phyloP scores from a whole-genome alignment of 202 grass and related monocot species.

The Panicum virgatum region DNA sequence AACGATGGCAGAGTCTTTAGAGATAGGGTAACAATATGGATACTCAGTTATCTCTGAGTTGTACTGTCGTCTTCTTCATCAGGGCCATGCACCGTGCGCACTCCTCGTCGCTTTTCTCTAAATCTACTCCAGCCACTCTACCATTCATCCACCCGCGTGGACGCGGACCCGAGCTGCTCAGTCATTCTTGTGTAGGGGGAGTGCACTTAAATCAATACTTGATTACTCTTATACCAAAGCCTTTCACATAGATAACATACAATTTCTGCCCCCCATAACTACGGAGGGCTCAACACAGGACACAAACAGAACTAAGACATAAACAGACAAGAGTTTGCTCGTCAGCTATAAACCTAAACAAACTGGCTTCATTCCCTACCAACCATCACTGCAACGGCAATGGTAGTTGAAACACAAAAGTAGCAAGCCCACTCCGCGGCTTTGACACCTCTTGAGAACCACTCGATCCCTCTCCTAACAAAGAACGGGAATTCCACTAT shows the following conservation, averaged over 20 bases:
- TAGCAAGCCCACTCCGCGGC: not conserved
- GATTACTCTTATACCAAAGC: not conserved
- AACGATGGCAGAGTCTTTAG: too few species aligned
- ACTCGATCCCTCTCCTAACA: not conserved
- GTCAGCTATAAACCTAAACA: not conserved
- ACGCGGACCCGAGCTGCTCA: too few species aligned
- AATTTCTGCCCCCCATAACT: not conserved
- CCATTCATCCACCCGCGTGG: too few species aligned
- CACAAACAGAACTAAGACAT: not conserved
- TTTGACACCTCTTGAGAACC: not conserved
- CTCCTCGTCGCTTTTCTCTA: too few species aligned
- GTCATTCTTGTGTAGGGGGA: too few species aligned
- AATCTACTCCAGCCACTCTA: too few species aligned
- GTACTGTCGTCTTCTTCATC: too few species aligned
- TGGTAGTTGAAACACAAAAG: not conserved
- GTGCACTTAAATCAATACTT: too few species aligned
- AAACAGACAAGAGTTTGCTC: not conserved
- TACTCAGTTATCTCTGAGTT: too few species aligned
- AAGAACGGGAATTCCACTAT: not conserved
- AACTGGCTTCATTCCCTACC: not conserved
- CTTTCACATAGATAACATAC: not conserved
- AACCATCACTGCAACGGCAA: not conserved
- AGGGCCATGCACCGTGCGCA: too few species aligned
- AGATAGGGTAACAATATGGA: too few species aligned
- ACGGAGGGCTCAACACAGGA: not conserved